Conservation (phyloP, 345 rosid genomes). For the Balakata baccata region DNA sequence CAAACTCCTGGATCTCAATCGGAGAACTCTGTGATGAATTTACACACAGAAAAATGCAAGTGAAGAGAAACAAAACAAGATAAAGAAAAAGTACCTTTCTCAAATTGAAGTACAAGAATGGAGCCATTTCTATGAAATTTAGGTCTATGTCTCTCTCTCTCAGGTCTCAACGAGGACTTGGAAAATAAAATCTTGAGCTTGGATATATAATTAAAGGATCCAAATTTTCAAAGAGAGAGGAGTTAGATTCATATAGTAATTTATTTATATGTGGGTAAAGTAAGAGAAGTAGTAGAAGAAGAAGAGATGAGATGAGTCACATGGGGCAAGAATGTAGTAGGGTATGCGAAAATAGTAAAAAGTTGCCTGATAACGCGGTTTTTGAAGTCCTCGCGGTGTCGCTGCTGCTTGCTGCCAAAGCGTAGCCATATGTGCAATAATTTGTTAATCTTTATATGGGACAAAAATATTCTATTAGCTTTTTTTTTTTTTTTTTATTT, state of each 20-base stretch:
- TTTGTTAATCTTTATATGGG: background rate
- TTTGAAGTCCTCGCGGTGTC: background rate
- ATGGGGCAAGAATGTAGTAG: constrained; percentile 25
- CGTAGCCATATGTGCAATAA: no score
- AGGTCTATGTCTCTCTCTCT: background rate
- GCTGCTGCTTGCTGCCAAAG: background rate
- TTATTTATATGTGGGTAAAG: no score
- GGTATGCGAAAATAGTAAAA: background rate
- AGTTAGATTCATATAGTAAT: no score
- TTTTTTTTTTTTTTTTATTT: no score
- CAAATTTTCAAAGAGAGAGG: constrained; percentile 5
- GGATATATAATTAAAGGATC: constrained; percentile 18
- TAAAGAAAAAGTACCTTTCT: constrained; percentile 44
- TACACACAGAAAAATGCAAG: constrained; percentile 28
- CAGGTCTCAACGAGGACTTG: constrained; percentile 17
- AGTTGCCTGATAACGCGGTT: constrained; percentile 7
- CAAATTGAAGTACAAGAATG: constrained; percentile 38
- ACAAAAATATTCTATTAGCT: no score
- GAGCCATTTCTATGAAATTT: constrained; percentile 36
- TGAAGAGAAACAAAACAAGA: constrained; percentile 37
- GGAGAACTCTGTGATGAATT: constrained; percentile 29
- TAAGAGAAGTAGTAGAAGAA: background rate
- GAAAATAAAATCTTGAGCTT: constrained; percentile 20
- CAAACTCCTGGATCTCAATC: background rate
- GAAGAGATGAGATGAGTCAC: background rate